A percentile compares a stretch with the other conserved stretches of the same genome.
Conservation (phyloP, 495 filamentous ascomycete genomes). For the Lophiotrema nucula region DNA sequence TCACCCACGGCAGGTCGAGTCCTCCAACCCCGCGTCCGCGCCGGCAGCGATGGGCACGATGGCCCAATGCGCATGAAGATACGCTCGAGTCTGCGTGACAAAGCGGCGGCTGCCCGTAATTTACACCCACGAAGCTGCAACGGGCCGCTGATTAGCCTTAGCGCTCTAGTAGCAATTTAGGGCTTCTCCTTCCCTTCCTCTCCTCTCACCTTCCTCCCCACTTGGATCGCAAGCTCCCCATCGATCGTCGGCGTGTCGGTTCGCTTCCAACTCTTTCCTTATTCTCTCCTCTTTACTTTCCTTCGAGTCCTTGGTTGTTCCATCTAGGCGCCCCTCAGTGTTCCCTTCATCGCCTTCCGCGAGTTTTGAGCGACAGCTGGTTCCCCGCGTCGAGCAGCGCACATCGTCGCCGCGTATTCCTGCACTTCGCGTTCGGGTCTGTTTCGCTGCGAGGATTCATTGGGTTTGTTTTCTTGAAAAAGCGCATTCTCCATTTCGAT, state of each 20-base stretch:
- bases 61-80: no score
- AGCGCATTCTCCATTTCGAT: background rate
- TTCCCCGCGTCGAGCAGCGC: no score
- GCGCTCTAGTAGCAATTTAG: slow-evolving; percentile 12
- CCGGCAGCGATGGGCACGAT: no score
- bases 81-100: no score
- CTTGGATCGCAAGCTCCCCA: slow-evolving; percentile 25
- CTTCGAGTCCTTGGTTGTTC: slow-evolving; percentile 18
- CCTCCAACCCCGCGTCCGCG: no score
- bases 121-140: slow-evolving; percentile 2
- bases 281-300: slow-evolving; percentile 31
- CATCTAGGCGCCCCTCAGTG: background rate
- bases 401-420: no score
- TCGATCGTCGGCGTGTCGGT: slow-evolving; percentile 35
- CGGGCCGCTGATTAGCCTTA: slow-evolving; percentile 15
- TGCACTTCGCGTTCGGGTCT: slow-evolving; percentile 9
- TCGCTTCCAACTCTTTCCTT: slow-evolving; percentile 27
- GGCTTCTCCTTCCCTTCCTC: slow-evolving; percentile 3
- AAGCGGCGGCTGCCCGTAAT: background rate
- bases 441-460: no score
- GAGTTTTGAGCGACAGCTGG: no score
- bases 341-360: background rate
- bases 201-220: slow-evolving; percentile 26
- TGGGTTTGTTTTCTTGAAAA: background rate
- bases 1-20: no score